Evolutionary conservation across 805 yeast genomes (phyloP), one percentile per base, ranked within the genome.

Genomic region (Saturnispora gosingensis): DNA sequence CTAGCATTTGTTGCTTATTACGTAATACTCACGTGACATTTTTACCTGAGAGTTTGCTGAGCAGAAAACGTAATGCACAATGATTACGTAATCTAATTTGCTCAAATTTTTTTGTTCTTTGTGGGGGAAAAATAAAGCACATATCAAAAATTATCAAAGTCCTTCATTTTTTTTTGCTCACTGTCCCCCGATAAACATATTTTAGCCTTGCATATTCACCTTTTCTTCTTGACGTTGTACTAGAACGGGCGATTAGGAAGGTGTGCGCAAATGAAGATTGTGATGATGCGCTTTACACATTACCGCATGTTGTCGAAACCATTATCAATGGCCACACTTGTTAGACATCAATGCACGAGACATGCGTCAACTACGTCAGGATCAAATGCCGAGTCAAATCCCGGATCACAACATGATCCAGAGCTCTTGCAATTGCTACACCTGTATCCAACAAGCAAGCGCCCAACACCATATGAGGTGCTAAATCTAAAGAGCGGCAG

Each of bases 391-490:
- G 40, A 34, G 15, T 13, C 48, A 28, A 49, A 44, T 24, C 47
- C 51, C 52, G 48, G 39, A 36, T 25, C 18, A 15, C 15, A 30
- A 30, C 34, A 49, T 25, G 64, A 63, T 52, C 60, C 58, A 1
- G 61, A 62, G 27, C 40, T 61, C n/a, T 39, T 64, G 24, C 45
- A 55, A n/a, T 49, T 67, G 28, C 50, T 67, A 24, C 55, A 52
- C 25, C 40, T 56, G 15, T 70, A 67, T 54, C 95, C 96, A 3
- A 63, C 65, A 2, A 58, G 68, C 3, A 28, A 35, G 15, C 60
- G 71, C 30, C 89, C 95, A 0, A 67, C 83, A 0, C 95, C 96
- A 0, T 83, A 83, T 59, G 87, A 86, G 34, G 73, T 88, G 4
- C 76, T 88, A 52, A 75, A 76, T 4, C 60, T 79, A 25, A 56